Percentiles rank a stretch among this genome's conserved stretches.
Conservation (phyloP, 192 early-diverging fungal genomes). For the Backusella morwellensis region DNA sequence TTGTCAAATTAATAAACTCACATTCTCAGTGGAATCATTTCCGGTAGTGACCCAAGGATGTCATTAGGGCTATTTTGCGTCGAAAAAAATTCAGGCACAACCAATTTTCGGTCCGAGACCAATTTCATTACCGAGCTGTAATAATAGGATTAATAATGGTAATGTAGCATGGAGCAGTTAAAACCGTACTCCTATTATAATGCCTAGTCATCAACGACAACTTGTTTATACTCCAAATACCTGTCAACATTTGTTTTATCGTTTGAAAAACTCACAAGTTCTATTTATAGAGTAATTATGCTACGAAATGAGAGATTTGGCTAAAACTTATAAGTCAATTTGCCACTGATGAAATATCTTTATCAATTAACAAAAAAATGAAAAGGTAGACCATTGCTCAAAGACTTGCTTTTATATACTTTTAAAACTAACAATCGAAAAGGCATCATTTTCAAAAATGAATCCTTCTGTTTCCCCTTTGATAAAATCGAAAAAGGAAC, state of each 20-base stretch:
- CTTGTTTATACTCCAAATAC: too few species aligned
- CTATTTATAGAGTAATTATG: not conserved
- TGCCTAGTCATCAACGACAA: too few species aligned
- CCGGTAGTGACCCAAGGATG: too few species aligned
- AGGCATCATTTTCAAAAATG: not conserved
- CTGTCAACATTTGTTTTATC: not conserved
- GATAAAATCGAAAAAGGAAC: not conserved
- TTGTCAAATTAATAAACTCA: too few species aligned
- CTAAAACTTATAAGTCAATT: not conserved
- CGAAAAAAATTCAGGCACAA: too few species aligned
- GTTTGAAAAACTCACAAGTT: not conserved
- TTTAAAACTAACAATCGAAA: not conserved
- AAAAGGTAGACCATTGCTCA: not conserved
- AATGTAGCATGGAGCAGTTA: too few species aligned
- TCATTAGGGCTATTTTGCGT: too few species aligned
- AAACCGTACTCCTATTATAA: too few species aligned
- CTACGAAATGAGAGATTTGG: not conserved
- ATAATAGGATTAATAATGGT: too few species aligned
- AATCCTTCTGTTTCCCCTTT: not conserved
- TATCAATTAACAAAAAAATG: not conserved
- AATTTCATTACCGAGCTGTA: too few species aligned
- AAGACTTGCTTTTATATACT: not conserved
- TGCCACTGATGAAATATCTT: not conserved
- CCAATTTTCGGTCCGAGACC: too few species aligned
- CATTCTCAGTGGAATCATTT: too few species aligned